Base-by-base conservation (phyloP, 2,329 filamentous ascomycete species). In the Apiospora sp. region DNA sequence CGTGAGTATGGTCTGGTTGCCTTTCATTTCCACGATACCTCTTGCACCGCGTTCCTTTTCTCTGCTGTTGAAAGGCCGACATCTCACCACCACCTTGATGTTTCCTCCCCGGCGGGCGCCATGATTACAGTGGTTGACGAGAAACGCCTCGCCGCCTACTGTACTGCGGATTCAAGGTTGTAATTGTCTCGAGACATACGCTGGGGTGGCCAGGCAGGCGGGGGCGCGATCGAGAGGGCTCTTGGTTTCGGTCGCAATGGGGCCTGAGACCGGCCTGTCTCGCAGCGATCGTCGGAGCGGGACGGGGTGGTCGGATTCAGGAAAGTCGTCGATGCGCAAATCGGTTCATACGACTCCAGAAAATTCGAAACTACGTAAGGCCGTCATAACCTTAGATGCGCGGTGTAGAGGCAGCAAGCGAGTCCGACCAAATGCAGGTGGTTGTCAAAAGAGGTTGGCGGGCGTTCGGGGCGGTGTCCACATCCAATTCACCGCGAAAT, bases 81-180 rank as follows among this genome's bases (percentile, higher is more conserved):
- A 92, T 86, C 96, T 92, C 87, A 99, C 96, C 88, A 99, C 96
- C 86, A 99, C 96, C 92, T 99, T 99, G 84, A 99, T 99, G 82
- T 99, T 99, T 82, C 96, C 95, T 85, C 93, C 95, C 94, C 94
- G 78, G 89, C 86, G 74, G 86, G 76, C 75, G 90, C 88, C 92
- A 94, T 94, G 80, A 73, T 82, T 79, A 75, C 71, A 73, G 74
- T 72, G 75, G 72, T 30, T 68, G 75, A 76, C 75, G 77, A 61
- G 74, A 51, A 58, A 64, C 41, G n/a, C 44, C 68, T 70, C 68
- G 30, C 49, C 68, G 68, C 49, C 48, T 51, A n/a, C 68, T 69
- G 48, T 46, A n/a, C 43, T 49, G 67, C 48, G 6, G 67, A 41
- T 34, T 13, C n/a, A 37, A 58, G 19, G 48, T 43, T 37, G 24